A percentile compares a stretch with the other conserved stretches of the same genome.
These are phyloP conservation scores for Jatropha curcas DNA, from an alignment of 345 rosid species.

Conservation along the genomic window DNA sequence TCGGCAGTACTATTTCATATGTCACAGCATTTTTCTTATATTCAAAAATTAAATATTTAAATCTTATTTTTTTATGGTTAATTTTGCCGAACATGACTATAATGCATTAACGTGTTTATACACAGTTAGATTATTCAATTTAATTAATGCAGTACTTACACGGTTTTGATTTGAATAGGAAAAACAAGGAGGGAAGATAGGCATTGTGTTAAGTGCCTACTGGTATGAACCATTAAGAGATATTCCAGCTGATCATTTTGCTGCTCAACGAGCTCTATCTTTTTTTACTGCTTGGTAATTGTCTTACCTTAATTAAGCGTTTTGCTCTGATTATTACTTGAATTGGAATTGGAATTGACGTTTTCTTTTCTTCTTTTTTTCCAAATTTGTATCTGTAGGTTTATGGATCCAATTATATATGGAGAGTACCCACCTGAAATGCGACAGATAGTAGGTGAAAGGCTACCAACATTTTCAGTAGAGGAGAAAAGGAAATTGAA, in stretches of 20 bases:
- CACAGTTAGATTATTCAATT: too few relatives aligned
- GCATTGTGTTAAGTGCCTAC: conserved; percentile 22
- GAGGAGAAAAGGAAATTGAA: conserved; percentile 28
- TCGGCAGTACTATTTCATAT: too few relatives aligned
- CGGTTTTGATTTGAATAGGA: conserved; percentile 14
- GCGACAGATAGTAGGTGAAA: conserved; percentile 32
- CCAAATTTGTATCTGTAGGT: conserved; percentile 20
- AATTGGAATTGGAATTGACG: too few relatives aligned
- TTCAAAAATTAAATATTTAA: too few relatives aligned
- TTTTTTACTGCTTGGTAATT: conserved; percentile 20
- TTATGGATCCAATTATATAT: conserved; percentile 30
- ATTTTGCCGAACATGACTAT: too few relatives aligned
- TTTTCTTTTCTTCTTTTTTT: too few relatives aligned
- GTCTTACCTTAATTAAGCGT: too few relatives aligned
- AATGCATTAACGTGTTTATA: too few relatives aligned
- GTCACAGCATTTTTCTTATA: too few relatives aligned
- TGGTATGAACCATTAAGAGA: conserved; percentile 33
- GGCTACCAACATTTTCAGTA: conserved; percentile 30
- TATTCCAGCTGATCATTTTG: conserved; percentile 27
- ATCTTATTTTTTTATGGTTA: too few relatives aligned
- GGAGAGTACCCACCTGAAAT: conserved; percentile 37
- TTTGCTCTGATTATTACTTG: too few relatives aligned
- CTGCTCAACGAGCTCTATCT: conserved; percentile 33
- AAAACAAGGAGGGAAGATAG: conserved; percentile 35
- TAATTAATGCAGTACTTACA: not conserved